Conservation (phyloP, 1,284 basidiomycete species). For the Trichosporon coremiiforme region DNA sequence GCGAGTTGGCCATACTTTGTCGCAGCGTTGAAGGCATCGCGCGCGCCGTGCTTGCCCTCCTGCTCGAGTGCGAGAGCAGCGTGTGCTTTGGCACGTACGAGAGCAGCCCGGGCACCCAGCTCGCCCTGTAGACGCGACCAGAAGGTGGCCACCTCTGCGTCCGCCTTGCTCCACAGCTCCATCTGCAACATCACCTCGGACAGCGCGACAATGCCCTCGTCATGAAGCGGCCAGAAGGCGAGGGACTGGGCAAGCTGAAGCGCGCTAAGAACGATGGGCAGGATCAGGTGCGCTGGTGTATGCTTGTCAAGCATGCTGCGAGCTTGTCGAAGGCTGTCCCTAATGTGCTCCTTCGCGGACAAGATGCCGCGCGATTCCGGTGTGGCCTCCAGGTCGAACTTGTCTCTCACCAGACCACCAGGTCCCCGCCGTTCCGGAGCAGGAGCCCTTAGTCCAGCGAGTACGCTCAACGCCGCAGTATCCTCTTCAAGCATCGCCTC, state of each 20-base stretch:
- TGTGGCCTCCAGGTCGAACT: conserved; percentile 28
- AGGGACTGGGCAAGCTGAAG: conserved; percentile 40
- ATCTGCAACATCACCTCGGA: conserved; percentile 43
- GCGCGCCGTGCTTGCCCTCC: conserved; percentile 15
- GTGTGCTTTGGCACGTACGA: conserved; percentile 43
- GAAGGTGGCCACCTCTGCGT: conserved; percentile 34
- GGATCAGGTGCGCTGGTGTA: conserved; percentile 39
- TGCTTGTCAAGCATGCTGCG: conserved; percentile 33
- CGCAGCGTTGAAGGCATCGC: conserved; percentile 1
- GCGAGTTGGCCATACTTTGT: neutral
- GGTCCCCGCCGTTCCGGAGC: conserved; percentile 33
- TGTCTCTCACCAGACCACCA: conserved; percentile 34
- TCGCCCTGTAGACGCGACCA: conserved; percentile 34
- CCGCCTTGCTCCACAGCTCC: conserved; percentile 42
- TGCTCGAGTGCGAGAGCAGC: conserved; percentile 20
- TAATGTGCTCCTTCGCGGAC: conserved; percentile 39
- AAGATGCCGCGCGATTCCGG: conserved; percentile 28
- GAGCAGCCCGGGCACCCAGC: conserved; percentile 33
- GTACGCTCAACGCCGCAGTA: conserved; percentile 26
- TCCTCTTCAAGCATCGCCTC: conserved; percentile 35
- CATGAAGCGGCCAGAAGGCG: conserved; percentile 46
- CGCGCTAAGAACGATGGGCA: conserved; percentile 43
- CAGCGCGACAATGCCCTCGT: conserved; percentile 41
- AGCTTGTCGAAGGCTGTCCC: conserved; percentile 30
- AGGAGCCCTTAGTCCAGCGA: conserved; percentile 33